phyloP scores from a whole-genome alignment of 2,329 filamentous ascomycete species.

The Elsinoe necatrix region DNA sequence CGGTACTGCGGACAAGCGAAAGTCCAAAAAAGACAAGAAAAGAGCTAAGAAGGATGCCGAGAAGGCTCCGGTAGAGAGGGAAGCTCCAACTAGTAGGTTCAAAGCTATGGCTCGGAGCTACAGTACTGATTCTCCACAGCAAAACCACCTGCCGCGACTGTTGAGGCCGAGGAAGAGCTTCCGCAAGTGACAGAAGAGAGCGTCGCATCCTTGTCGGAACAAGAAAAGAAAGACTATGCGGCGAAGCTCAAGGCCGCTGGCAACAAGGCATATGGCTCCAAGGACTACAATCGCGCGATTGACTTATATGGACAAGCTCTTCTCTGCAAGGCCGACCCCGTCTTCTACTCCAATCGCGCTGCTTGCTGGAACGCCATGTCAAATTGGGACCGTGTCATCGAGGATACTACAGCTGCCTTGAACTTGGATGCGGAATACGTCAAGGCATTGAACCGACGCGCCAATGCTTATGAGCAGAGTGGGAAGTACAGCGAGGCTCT shows the following conservation, averaged over 20 bases:
- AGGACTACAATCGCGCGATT: constrained; percentile 90
- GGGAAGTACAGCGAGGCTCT: constrained; percentile 88
- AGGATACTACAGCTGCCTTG: constrained; percentile 92
- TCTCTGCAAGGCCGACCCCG: constrained; percentile 90
- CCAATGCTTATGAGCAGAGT: constrained; percentile 92
- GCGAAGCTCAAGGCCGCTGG: constrained; percentile 88
- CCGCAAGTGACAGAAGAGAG: constrained; percentile 42
- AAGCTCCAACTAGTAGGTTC: constrained; percentile 22
- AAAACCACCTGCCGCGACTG: constrained; percentile 27
- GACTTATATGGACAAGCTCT: constrained; percentile 93
- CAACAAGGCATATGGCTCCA: constrained; percentile 91
- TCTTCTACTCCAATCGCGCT: constrained; percentile 98
- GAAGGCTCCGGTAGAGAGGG: constrained; percentile 22
- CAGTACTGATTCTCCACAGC: constrained; percentile 15
- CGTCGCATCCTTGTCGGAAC: constrained; percentile 36
- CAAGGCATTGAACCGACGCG: constrained; percentile 93
- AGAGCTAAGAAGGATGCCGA: constrained; percentile 63
- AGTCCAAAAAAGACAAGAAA: constrained; percentile 81
- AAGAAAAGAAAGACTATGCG: constrained; percentile 79
- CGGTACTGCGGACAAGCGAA: constrained; percentile 51
- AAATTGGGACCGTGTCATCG: constrained; percentile 92
- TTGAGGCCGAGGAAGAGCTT: constrained; percentile 37
- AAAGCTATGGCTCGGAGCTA: constrained; percentile 18
- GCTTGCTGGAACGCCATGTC: constrained; percentile 92
- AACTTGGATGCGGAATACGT: constrained; percentile 91